Evolutionary conservation across 2,329 filamentous ascomycete species (phyloP), one percentile per base, ranked within the genome.

Genomic region (Calonectria hongkongensis): DNA sequence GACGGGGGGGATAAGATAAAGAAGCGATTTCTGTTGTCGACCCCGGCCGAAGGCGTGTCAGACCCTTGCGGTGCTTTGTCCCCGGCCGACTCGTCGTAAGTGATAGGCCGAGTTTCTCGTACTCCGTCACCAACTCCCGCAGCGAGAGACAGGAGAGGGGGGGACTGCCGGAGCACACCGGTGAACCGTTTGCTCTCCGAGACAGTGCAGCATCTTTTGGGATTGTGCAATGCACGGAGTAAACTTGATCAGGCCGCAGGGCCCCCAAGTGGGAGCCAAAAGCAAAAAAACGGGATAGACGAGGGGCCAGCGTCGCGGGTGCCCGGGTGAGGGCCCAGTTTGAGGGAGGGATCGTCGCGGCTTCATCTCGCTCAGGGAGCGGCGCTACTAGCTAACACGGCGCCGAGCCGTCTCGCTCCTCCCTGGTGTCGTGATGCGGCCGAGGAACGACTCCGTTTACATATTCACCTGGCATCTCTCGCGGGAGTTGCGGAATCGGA

Each of bases 331-430:
- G 54, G 43, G 41, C 41, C 13, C 10, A 39, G 62, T 36, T 36
- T 45, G 58, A 48, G 41, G 39, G 30, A 70, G 47, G 56, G 73
- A 74, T 74, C 72, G 58, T 72, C 64, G 70, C 64, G 63, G 64
- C 48, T 70, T 75, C 73, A 70, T 74, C 63, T 74, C 50, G 72
- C 58, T 63, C 43, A 16, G n/a, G 27, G 16, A 56, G 64, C 64
- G 56, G 66, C 63, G 45, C 18, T 13, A 27, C 16, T 27, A 50
- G 58, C 36, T 36, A 70, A 54, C 54, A 45, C 36, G 58, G 39
- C 58, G 58, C 36, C 36, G 54, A 58, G 54, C 54, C 54, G 54
- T 33, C n/a, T 58, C 54, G 54, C 33, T 27, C 36, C 54, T 58
- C 54, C 51, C 54, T 36, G 33, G 54, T 25, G 39, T 15, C 33